These are phyloP conservation scores for Mycena crocata DNA, from an alignment of 768 basidiomycete genomes.

Conservation along the genomic window DNA sequence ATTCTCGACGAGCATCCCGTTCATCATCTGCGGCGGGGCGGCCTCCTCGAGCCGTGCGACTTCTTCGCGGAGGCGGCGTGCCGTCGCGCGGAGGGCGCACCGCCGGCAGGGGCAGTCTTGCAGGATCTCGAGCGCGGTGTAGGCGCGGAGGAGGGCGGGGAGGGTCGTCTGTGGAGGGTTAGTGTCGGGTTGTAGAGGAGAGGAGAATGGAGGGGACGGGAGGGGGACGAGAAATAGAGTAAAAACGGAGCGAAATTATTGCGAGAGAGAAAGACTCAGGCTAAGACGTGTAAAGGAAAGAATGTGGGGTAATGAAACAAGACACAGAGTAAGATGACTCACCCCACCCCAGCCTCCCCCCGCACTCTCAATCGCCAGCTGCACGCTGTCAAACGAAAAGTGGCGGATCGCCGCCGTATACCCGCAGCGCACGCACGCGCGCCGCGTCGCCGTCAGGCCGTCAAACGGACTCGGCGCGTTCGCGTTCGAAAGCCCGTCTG, in stretches of 20 bases:
- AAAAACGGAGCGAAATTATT: slow-evolving; percentile 1
- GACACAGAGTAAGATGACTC: background rate
- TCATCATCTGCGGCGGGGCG: slow-evolving; percentile 37
- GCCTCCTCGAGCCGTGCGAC: slow-evolving; percentile 66
- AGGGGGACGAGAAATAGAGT: slow-evolving; percentile 18
- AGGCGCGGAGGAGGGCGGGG: slow-evolving; percentile 69
- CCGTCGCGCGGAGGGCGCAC: slow-evolving; percentile 88
- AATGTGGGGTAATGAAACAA: no score
- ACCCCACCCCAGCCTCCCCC: slow-evolving; percentile 28
- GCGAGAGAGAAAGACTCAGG: no score
- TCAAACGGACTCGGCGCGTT: slow-evolving; percentile 75
- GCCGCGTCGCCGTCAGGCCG: slow-evolving; percentile 88
- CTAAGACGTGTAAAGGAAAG: background rate
- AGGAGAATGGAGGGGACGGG: background rate
- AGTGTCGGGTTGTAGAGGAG: slow-evolving; percentile 17
- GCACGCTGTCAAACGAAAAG: slow-evolving; percentile 89
- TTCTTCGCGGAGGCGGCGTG: slow-evolving; percentile 71
- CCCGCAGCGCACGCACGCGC: slow-evolving; percentile 90
- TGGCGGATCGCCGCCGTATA: slow-evolving; percentile 96
- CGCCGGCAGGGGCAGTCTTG: slow-evolving; percentile 94
- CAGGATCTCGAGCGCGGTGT: slow-evolving; percentile 88
- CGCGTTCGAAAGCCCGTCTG: slow-evolving; percentile 22
- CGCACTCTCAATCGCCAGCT: slow-evolving; percentile 58
- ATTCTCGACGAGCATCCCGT: background rate
- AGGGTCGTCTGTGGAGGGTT: slow-evolving; percentile 16